Evolutionary conservation across 2,329 filamentous ascomycete genomes (phyloP).

Genomic region (Aureobasidium sp.): DNA sequence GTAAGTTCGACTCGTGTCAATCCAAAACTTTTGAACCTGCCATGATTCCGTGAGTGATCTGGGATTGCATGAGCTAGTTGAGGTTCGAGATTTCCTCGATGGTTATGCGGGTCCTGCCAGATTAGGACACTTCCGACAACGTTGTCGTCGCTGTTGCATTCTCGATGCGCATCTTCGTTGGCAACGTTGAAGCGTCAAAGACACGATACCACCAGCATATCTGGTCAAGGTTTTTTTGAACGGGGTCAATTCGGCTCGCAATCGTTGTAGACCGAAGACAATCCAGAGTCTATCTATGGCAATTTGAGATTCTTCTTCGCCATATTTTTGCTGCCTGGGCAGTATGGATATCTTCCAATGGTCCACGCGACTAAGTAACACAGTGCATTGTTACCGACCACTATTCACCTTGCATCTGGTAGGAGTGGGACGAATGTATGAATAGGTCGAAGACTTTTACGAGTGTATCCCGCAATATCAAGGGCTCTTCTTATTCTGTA

Average conservation of each 20-base stretch:
- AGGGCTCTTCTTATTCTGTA: too few species aligned
- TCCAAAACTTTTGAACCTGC: too few species aligned
- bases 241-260: neutral
- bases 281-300: neutral
- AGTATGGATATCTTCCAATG: neutral
- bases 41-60: neutral
- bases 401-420: neutral
- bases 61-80: neutral
- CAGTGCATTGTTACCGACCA: too few species aligned
- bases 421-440: neutral
- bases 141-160: neutral
- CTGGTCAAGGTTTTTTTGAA: neutral
- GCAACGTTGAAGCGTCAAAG: neutral
- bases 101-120: neutral
- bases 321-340: neutral
- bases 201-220: neutral
- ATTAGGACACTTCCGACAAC: neutral
- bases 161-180: neutral
- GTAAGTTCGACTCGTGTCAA: neutral
- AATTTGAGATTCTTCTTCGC: neutral
- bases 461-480: too few species aligned
- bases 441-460: too few species aligned
- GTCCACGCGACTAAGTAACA: neutral
- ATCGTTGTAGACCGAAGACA: too few species aligned
- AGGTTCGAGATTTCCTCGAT: neutral